Conservation (phyloP, 2,329 filamentous ascomycete species). For the Stagonosporopsis vannaccii region DNA sequence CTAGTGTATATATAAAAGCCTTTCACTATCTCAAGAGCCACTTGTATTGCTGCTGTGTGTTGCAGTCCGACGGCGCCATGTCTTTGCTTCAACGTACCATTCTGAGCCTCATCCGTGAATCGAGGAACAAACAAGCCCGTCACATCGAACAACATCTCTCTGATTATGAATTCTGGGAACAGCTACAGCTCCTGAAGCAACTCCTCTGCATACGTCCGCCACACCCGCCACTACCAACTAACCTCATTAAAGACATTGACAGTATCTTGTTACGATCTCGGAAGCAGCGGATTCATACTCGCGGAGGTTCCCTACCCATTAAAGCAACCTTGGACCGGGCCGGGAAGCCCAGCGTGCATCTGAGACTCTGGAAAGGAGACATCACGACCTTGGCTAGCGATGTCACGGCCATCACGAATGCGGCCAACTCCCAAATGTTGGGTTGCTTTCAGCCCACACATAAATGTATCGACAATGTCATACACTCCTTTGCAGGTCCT, state of each 20-base stretch:
- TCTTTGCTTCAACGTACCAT: constrained; percentile 17
- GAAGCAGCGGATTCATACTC: constrained; percentile 23
- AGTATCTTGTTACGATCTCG: constrained; percentile 20
- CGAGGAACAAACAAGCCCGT: constrained; percentile 14
- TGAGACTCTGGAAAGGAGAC: constrained; percentile 46
- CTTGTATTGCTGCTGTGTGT: background rate
- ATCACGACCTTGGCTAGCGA: constrained; percentile 41
- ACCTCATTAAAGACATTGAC: constrained; percentile 27
- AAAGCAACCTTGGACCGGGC: constrained; percentile 2
- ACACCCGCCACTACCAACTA: constrained; percentile 21
- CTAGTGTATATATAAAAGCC: background rate
- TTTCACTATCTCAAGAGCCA: background rate
- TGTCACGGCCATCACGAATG: constrained; percentile 48
- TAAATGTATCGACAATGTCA: constrained; percentile 49
- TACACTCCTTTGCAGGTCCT: constrained; percentile 44
- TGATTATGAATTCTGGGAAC: constrained; percentile 21
- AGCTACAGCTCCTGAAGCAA: constrained; percentile 27
- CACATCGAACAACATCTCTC: constrained; percentile 22
- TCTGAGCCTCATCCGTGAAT: constrained; percentile 22
- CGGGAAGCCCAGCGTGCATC: constrained; percentile 1
- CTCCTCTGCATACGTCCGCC: constrained; percentile 39
- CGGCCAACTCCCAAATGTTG: constrained; percentile 45
- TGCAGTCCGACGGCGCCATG: background rate
- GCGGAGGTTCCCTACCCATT: constrained; percentile 15
- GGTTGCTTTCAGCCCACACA: constrained; percentile 48